Evolutionary conservation across 2,329 filamentous ascomycete genomes (phyloP), one percentile per base, ranked within the genome.

Genomic region (Cladobotryum protrusum): DNA sequence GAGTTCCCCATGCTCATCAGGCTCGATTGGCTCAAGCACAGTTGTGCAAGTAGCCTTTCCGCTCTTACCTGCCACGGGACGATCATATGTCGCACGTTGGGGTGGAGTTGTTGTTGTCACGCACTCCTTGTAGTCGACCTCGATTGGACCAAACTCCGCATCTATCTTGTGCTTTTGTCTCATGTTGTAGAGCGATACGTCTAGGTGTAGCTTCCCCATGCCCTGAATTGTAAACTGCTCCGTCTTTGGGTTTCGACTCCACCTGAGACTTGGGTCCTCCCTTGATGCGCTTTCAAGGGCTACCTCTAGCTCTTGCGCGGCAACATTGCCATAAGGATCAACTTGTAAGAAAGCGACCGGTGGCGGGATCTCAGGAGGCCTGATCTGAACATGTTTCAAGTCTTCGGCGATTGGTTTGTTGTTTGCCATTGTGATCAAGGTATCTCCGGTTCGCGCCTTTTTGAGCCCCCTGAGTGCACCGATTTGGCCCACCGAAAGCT

Each of bases 331-430:
- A 57, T 89, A 75, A 0, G 78, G 89, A 56, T 97, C 92, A 24
- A 97, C 84, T 53, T 91, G 89, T n/a, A 95, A 85, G 66, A 97
- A 99, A 62, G 96, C 96, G 0, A 99, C 93, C 0, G 93, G 90
- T 0, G 93, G 90, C 1, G 93, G 92, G 1, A 96, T 88, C 52
- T 87, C 81, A 24, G 95, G 93, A 0, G 93, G 89, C 14, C 89
- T 82, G 34, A 99, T 80, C 62, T 96, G 90, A 14, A 97, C 72
- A 14, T 78, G 83, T 45, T 85, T 82, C 44, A 96, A 71, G 1
- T 82, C 78, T 14, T 83, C 78, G 15, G 86, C 82, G 1, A 89
- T 83, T 0, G 80, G 78, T 6, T 78, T 78, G 63, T 71, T 69
- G 8, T 68, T 81, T 19, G 79, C 74, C 58, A 89, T 89, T 2